Evolutionary conservation across 192 early-diverging fungal species (phyloP).

Genomic region (Polychytrium aggregatum): DNA sequence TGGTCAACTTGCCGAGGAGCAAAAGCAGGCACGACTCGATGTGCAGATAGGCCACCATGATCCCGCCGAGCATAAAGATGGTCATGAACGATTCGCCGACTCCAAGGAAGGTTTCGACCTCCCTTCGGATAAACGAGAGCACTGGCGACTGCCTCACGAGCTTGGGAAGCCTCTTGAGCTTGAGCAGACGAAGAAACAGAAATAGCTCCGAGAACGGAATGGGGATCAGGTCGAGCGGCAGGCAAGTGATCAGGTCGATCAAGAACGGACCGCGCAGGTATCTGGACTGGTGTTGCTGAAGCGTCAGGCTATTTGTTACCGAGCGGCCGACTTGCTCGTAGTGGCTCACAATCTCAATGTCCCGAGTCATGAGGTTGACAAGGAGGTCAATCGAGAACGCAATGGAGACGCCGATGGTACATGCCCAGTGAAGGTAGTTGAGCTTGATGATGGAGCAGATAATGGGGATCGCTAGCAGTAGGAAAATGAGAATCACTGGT

Average conservation of each 20-base stretch:
- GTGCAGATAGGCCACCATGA: constrained; percentile 24
- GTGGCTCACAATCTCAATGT: too few relatives aligned
- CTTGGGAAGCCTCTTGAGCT: constrained; percentile 7
- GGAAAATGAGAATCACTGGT: constrained; percentile 1
- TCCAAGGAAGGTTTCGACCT: constrained; percentile 14
- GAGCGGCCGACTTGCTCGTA: too few relatives aligned
- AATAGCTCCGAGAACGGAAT: constrained; percentile 13
- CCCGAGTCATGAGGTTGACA: too few relatives aligned
- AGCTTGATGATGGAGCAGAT: constrained; percentile 3
- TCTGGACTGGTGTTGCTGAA: constrained; percentile 5
- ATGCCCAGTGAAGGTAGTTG: too few relatives aligned
- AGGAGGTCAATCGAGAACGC: too few relatives aligned
- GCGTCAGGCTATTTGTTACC: too few relatives aligned
- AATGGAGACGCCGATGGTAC: too few relatives aligned
- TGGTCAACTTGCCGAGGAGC: constrained; percentile 17
- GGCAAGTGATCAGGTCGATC: constrained; percentile 10
- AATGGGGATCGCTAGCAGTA: constrained; percentile 5
- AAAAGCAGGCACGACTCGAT: constrained; percentile 26
- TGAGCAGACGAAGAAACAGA: constrained; percentile 16
- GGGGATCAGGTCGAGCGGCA: constrained; percentile 26
- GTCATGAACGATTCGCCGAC: constrained; percentile 27
- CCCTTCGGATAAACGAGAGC: constrained; percentile 1
- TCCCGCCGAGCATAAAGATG: constrained; percentile 19
- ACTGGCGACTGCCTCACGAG: constrained; percentile 18
- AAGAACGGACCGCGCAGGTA: constrained; percentile 12